A percentile compares a stretch with the other conserved stretches of the same genome.
Conservation (phyloP, 768 basidiomycete species). For the Auriscalpium orientale region DNA sequence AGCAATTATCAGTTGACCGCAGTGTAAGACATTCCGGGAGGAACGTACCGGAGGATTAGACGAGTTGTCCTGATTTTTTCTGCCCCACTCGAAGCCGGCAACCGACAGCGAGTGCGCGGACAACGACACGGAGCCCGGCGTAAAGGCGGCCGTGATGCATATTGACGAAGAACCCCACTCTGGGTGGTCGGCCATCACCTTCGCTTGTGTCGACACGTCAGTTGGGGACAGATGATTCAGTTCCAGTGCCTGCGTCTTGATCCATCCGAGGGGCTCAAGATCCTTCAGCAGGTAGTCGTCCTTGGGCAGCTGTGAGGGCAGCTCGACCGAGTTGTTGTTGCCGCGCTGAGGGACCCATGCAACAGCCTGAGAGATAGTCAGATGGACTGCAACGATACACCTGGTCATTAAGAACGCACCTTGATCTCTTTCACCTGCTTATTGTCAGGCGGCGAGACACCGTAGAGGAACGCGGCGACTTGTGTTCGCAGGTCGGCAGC, state of each 20-base stretch:
- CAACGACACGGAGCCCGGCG: conserved; percentile 93
- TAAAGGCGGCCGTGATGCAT: conserved; percentile 92
- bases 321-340: conserved; percentile 88
- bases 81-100: conserved; percentile 95
- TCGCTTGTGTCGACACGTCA: conserved; percentile 91
- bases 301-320: conserved; percentile 83
- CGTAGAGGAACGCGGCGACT: conserved; percentile 91
- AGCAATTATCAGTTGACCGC: conserved; percentile 4
- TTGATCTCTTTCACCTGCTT: conserved; percentile 99
- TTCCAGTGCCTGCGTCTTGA: conserved; percentile 94
- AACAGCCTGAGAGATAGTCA: conserved; percentile 46
- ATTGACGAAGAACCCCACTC: conserved; percentile 94
- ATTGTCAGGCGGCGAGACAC: conserved; percentile 89
- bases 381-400: neutral
- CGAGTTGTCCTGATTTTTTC: conserved; percentile 85
- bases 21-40: neutral
- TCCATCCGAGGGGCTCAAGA: conserved; percentile 90
- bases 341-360: conserved; percentile 98
- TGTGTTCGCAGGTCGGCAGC: conserved; percentile 94
- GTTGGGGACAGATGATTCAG: conserved; percentile 86
- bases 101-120: conserved; percentile 88
- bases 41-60: conserved; percentile 61
- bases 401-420: conserved; percentile 23
- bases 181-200: conserved; percentile 93
- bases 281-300: conserved; percentile 95